Evolutionary conservation across 73 alveolate genomes (phyloP), one percentile per base, ranked within the genome.

Genomic region (Urostyla sp.): DNA sequence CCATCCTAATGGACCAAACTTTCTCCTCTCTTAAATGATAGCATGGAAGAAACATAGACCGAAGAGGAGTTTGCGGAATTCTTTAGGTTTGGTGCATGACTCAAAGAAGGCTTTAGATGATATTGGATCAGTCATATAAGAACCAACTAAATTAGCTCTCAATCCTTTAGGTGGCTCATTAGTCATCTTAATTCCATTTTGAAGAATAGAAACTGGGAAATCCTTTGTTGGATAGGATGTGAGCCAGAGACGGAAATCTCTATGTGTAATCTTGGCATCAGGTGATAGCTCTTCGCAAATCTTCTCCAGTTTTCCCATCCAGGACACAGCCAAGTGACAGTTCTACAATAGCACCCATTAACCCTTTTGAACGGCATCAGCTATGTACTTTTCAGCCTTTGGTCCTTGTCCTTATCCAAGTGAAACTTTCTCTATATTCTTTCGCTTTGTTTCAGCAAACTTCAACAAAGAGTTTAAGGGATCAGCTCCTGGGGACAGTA

Each of bases 31-130:
- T 84, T 97, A 90, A 32, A 98, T 94, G 36, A 97, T 98, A 43
- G 99, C 99, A 87, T 98, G 99, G 99, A 98, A 98, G 98, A 97
- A 98, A 94, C 99, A 97, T 23, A 98, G 95, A 52, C 99, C 99
- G 84, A 93, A 97, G 49, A 97, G 78, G 66, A 98, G 84, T 80
- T 97, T 97, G 55, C 95, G 90, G 94, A 97, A 98, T 79, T 92
- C 99, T 57, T 72, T 82, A 34, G 98, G 97, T 82, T 97, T 97
- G 20, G 89, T 85, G 88, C 99, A 96, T 37, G 92, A 96, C 54
- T 97, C 98, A 84, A 96, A 98, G 96, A 95, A 95, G 50, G 93
- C 69, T 24, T 66, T 96, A 51, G 83, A 88, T 30, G 98, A 87
- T 55, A 97, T 97, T 45, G 99, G 99, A 72, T 98, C 99, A 37